These are phyloP conservation scores for Phytopythium montanum DNA, from an alignment of 352 stramenopile genomes.

Conservation along the genomic window DNA sequence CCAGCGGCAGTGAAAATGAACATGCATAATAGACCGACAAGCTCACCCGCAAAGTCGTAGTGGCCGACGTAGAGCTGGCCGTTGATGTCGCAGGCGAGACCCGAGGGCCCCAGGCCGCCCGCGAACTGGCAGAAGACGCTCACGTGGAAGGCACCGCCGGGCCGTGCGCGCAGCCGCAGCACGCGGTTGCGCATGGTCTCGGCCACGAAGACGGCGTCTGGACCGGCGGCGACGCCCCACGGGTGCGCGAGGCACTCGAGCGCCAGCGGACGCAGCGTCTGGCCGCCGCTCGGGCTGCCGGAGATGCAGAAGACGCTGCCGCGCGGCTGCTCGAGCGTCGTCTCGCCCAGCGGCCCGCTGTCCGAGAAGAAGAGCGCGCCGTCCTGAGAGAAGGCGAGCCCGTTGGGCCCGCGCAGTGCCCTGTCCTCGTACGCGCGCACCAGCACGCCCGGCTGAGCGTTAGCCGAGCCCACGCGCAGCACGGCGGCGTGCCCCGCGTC, in stretches of 20 bases:
- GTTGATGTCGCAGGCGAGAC: slow-evolving; percentile 54
- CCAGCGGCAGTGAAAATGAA: no score
- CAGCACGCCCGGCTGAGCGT: slow-evolving; percentile 59
- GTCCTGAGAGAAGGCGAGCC: slow-evolving; percentile 52
- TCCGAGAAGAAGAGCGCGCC: slow-evolving; percentile 84
- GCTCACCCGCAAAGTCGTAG: slow-evolving; percentile 77
- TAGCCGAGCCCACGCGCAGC: slow-evolving; percentile 51
- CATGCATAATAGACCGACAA: neutral
- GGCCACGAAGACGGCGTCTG: slow-evolving; percentile 55
- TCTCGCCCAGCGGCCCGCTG: slow-evolving; percentile 80
- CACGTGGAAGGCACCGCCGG: slow-evolving; percentile 60
- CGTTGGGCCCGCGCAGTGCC: slow-evolving; percentile 64
- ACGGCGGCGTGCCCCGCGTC: slow-evolving; percentile 75
- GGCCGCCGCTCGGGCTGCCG: slow-evolving; percentile 54
- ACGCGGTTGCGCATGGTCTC: slow-evolving; percentile 85
- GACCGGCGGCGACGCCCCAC: slow-evolving; percentile 48
- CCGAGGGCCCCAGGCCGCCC: slow-evolving; percentile 74
- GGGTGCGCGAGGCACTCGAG: slow-evolving; percentile 81
- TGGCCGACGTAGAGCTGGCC: slow-evolving; percentile 76
- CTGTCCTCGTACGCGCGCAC: slow-evolving; percentile 85
- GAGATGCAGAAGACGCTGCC: slow-evolving; percentile 81
- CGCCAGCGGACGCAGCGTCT: slow-evolving; percentile 67
- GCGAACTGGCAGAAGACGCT: slow-evolving; percentile 85
- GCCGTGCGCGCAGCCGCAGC: slow-evolving; percentile 59
- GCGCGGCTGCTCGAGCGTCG: slow-evolving; percentile 69